Conservation (phyloP, 345 rosid species). For the Psidium guajava region DNA sequence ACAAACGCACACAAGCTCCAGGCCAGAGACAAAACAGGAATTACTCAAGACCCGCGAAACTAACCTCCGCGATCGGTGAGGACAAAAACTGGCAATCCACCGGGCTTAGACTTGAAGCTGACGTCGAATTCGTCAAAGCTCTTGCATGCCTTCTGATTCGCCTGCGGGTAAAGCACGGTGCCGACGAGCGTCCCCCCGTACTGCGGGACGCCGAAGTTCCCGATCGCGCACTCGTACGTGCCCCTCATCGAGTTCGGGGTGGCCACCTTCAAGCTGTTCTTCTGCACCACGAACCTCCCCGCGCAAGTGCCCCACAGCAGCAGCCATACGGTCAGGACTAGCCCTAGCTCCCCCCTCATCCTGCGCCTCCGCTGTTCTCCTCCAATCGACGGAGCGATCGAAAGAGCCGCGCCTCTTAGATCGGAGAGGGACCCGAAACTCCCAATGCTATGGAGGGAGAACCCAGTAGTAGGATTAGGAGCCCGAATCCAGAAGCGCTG, state of each 20-base stretch:
- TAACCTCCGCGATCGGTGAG: constrained; percentile 58
- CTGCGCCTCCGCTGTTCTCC: background rate
- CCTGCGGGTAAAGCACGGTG: constrained; percentile 36
- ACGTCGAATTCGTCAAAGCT: constrained; percentile 27
- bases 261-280: constrained; percentile 50
- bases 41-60: background rate
- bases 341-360: background rate
- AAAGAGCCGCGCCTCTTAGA: background rate
- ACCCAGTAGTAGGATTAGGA: no score
- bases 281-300: constrained; percentile 38
- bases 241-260: constrained; percentile 37
- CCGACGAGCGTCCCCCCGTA: constrained; percentile 50
- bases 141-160: constrained; percentile 45
- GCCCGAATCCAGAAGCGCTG: no score
- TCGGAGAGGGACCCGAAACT: background rate
- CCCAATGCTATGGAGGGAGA: background rate
- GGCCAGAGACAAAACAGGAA: background rate
- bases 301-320: constrained; percentile 1
- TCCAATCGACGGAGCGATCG: background rate
- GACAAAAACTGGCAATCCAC: constrained; percentile 32
- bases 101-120: constrained; percentile 33
- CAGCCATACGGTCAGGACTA: background rate
- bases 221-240: constrained; percentile 43
- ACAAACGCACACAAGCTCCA: background rate
- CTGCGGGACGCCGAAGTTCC: constrained; percentile 48